A percentile compares a stretch with the other conserved stretches of the same genome.
phyloP scores from a whole-genome alignment of 345 rosid genomes.

The Hypericum androsaemum region DNA sequence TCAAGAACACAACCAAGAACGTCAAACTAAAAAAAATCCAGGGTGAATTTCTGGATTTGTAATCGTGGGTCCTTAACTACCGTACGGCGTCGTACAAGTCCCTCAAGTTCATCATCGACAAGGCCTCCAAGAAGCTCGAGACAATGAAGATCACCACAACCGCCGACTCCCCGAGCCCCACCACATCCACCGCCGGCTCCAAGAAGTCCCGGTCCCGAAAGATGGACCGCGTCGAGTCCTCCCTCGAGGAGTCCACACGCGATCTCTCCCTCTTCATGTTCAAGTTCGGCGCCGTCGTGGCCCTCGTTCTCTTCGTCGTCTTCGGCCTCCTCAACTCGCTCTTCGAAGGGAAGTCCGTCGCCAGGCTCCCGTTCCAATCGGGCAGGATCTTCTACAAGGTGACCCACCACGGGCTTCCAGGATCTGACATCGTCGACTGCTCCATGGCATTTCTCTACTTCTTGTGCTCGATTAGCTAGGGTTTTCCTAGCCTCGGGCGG shows the following conservation, averaged over 20 bases:
- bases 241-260: slow-evolving; percentile 81
- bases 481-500: slow-evolving; percentile 73
- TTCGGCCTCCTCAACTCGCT: slow-evolving; percentile 82
- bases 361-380: slow-evolving; percentile 79
- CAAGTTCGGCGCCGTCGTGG: slow-evolving; percentile 98
- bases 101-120: no score
- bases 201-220: slow-evolving; percentile 91
- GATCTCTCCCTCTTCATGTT: slow-evolving; percentile 93
- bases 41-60: no score
- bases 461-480: slow-evolving; percentile 79
- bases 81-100: slow-evolving; percentile 88
- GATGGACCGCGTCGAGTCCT: slow-evolving; percentile 91
- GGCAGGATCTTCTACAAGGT: slow-evolving; percentile 61
- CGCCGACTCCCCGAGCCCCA: no score
- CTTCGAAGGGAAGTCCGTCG: slow-evolving; percentile 91
- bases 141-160: no score
- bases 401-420: no score
- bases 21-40: no score
- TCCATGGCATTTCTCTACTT: slow-evolving; percentile 90
- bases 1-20: no score
- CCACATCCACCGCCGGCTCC: no score
- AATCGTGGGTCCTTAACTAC: slow-evolving; percentile 94
- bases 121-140: no score
- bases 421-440: slow-evolving; percentile 79
- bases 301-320: slow-evolving; percentile 79